Base-by-base conservation (phyloP, 768 basidiomycete genomes). In the Lactarius hatsudake region DNA sequence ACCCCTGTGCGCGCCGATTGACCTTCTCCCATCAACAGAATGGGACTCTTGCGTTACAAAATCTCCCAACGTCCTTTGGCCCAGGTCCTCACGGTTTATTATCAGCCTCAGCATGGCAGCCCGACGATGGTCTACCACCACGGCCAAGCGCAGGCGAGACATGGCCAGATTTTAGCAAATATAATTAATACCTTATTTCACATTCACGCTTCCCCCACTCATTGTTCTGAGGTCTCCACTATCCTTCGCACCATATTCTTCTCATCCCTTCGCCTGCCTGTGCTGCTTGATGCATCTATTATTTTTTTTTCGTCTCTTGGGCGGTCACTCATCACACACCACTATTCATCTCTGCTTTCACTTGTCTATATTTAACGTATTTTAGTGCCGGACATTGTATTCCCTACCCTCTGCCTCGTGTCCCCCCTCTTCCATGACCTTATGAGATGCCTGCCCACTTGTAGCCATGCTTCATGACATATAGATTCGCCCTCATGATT, bases 331-430 rank as follows among this genome's bases (percentile, higher is more conserved):
- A 36, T 40, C 38, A 40, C 45, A 55, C 57, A 59, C 40, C 10
- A n/a, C 66, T 55, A 67, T 55, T 51, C 51, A 26, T 53, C 8
- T 54, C 30, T 63, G 28, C 56, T 63, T 63, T 18, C 48, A 34
- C 43, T 40, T 66, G 59, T 68, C 28, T 51, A 64, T 68, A 64
- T 68, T 64, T 64, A 68, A 68, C 62, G 5, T 64, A 68, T 64
- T 63, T 60, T 60, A 60, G 40, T 51, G 63, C 34, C 32, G 67
- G 67, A 68, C 63, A 30, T 64, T 64, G 67, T 68, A 64, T 38
- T 36, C 18, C 10, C 51, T 60, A 67, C 2, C 12, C 45, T 32
- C 6, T 54, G 34, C 30, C 34, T 48, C 34, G 28, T 38, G 15
- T 18, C 36, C 56, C 15, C 36, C 20, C 18, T 40, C 23, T n/a